phyloP scores from a whole-genome alignment of 352 stramenopile species.

The Elongisporangium prolatum region DNA sequence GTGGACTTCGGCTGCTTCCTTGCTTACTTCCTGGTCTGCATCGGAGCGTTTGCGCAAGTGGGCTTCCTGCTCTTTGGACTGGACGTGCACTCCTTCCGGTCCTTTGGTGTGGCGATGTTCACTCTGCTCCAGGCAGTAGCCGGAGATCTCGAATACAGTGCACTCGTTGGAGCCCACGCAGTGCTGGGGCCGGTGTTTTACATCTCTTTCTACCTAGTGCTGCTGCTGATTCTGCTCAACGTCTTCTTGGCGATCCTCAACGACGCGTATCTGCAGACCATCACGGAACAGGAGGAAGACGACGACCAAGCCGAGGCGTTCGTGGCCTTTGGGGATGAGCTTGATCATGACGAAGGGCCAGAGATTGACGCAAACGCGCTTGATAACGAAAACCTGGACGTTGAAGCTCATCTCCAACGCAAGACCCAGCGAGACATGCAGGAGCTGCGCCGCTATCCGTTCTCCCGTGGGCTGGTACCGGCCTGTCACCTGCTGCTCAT shows the following conservation, averaged over 20 bases:
- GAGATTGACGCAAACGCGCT: background rate
- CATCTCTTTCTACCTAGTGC: constrained; percentile 60
- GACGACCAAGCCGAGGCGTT: constrained; percentile 25
- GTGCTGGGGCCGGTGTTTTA: constrained; percentile 65
- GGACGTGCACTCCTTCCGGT: constrained; percentile 46
- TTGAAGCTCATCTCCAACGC: constrained; percentile 16
- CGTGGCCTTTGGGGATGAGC: constrained; percentile 1
- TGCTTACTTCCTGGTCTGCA: constrained; percentile 51
- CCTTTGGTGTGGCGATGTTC: constrained; percentile 40
- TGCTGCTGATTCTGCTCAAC: constrained; percentile 68
- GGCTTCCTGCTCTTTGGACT: constrained; percentile 59
- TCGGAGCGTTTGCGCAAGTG: constrained; percentile 63
- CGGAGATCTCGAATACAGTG: constrained; percentile 47
- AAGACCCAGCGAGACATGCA: constrained; percentile 30
- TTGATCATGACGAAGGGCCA: constrained; percentile 8
- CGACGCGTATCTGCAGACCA: constrained; percentile 66
- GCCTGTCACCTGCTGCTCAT: constrained; percentile 26
- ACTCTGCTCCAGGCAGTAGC: constrained; percentile 60
- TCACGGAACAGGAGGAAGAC: constrained; percentile 62
- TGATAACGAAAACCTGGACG: constrained; percentile 15
- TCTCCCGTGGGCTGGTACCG: constrained; percentile 36
- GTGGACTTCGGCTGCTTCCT: constrained; percentile 54
- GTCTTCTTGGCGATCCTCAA: constrained; percentile 75
- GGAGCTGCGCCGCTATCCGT: constrained; percentile 50
- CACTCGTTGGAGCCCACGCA: constrained; percentile 33